phyloP scores from a whole-genome alignment of 129 eudicot genomes.

The Flaveria trinervia region DNA sequence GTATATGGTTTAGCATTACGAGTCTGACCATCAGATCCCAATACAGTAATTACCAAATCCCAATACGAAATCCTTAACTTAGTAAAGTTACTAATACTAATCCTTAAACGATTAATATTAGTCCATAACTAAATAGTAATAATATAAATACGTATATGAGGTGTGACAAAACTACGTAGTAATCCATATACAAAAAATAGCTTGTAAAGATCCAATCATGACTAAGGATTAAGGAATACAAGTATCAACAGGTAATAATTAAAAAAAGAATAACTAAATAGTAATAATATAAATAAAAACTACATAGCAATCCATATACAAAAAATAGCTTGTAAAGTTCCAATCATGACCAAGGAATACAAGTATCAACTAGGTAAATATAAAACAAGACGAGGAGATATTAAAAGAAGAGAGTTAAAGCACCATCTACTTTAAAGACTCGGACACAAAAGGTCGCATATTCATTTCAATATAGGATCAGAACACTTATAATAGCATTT shows the following conservation, averaged over 20 bases:
- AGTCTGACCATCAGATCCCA: neutral
- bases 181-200: slow-evolving; percentile 8
- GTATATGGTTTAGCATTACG: neutral
- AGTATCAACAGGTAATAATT: neutral
- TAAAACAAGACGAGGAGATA: neutral
- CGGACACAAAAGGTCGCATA: neutral
- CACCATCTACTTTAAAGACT: neutral
- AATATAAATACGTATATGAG: neutral
- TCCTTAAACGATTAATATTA: neutral
- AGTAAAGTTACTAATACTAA: neutral
- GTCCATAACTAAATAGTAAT: neutral
- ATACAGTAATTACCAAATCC: neutral
- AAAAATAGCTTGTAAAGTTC: neutral
- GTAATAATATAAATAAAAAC: neutral
- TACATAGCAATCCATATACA: slow-evolving; percentile 2
- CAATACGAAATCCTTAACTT: neutral
- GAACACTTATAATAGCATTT: neutral
- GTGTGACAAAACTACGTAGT: neutral
- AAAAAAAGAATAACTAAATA: neutral
- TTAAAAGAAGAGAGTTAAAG: neutral
- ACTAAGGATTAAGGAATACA: neutral
- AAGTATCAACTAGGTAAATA: neutral
- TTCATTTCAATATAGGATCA: slow-evolving; percentile 15
- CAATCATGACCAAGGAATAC: neutral
- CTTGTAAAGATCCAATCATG: neutral